Evolutionary conservation across 306 rosid species (phyloP), one percentile per base, ranked within the genome.

Genomic region (Sophora flavescens): DNA sequence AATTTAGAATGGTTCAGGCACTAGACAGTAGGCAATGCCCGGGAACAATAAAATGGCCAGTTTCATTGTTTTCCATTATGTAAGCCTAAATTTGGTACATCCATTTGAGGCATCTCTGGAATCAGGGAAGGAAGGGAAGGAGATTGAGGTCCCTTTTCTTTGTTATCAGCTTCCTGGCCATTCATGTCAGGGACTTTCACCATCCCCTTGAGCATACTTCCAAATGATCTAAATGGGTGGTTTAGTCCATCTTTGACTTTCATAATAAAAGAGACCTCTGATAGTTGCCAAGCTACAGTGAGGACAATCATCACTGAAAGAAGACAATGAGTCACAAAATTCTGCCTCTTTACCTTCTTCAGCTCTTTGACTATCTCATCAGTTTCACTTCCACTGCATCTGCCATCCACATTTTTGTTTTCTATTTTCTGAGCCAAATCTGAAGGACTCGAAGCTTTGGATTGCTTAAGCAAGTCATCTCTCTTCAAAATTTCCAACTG

Each of bases 251-350:
- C 72, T 69, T 62, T 92, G 4, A 92, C 45, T 81, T 78, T 84
- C 81, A 80, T 28, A n/a, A 92, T n/a, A 9, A 95, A 64, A 36
- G 93, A 81, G 1, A 86, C 86, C 77, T 95, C 93, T 32, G 98
- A 95, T 26, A 90, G 35, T 74, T 95, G 97, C 97, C 98, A 95
- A 72, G 83, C 84, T 48, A 89, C 8, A 1, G 96, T 95, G 47
- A 95, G 82, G 3, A 85, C 90, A 62, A 95, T 87, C 97, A 92
- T 76, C 78, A 28, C 84, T 10, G 98, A 92, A 67, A 95, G 92
- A 84, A 95, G 97, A 74, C 97, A 92, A 32, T 92, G 92, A 30
- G 96, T 90, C 13, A 90, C 66, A 15, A 78, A 72, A 84, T 92
- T 95, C 90, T 92, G 97, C 74, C 50, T 92, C 77, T 79, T 88